Conservation (phyloP, 1,139 yeast genomes). For the Magnusiomyces suaveolens region DNA sequence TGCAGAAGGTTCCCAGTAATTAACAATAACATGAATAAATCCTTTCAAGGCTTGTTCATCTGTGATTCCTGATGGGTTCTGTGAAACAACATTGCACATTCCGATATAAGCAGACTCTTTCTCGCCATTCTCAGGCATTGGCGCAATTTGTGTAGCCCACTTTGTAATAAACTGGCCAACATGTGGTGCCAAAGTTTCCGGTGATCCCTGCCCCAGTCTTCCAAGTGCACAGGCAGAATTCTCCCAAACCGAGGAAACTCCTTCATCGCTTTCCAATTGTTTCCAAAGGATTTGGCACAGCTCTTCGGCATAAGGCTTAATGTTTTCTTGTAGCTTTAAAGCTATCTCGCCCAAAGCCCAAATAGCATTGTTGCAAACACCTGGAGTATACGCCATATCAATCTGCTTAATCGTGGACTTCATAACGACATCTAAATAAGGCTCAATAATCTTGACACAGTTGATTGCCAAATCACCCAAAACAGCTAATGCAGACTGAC, state of each 20-base stretch:
- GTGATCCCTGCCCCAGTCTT: slow-evolving; percentile 63
- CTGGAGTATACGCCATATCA: slow-evolving; percentile 43
- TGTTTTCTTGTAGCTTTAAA: slow-evolving; percentile 39
- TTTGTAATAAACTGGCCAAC: slow-evolving; percentile 46
- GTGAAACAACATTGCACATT: slow-evolving; percentile 54
- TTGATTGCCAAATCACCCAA: slow-evolving; percentile 76
- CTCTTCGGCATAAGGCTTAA: slow-evolving; percentile 46
- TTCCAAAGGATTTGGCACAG: slow-evolving; percentile 54
- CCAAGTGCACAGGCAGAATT: slow-evolving; percentile 92
- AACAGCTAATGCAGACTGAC: slow-evolving; percentile 86
- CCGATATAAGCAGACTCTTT: slow-evolving; percentile 75
- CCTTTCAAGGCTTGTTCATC: slow-evolving; percentile 42
- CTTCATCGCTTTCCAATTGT: slow-evolving; percentile 41
- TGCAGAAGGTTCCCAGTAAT: slow-evolving; percentile 40
- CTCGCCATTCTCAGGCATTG: slow-evolving; percentile 65
- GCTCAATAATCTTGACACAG: slow-evolving; percentile 43
- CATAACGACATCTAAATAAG: slow-evolving; percentile 50
- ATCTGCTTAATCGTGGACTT: slow-evolving; percentile 48
- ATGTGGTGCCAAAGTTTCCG: slow-evolving; percentile 51
- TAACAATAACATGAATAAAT: slow-evolving; percentile 56
- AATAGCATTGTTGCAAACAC: slow-evolving; percentile 78
- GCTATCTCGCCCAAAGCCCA: slow-evolving; percentile 91
- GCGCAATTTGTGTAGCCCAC: slow-evolving; percentile 61
- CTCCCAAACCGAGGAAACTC: slow-evolving; percentile 58
- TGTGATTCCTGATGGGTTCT: slow-evolving; percentile 59